A percentile compares a stretch with the other conserved stretches of the same genome.
phyloP scores from a whole-genome alignment of 768 basidiomycete genomes.

The Dacryopinax primogenitus region DNA sequence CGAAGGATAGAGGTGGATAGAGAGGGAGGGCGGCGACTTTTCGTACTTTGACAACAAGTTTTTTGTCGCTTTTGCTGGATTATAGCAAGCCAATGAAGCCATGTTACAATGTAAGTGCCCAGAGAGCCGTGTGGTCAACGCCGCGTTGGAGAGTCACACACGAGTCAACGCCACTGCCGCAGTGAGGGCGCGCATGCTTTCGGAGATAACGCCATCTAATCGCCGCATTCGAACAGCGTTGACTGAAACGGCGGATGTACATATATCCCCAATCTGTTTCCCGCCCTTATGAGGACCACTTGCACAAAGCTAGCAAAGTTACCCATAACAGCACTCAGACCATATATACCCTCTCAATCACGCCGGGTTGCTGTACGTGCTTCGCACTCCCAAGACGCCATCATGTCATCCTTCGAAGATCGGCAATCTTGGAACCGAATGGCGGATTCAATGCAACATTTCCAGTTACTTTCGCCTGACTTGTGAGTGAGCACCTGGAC shows the following conservation, averaged over 20 bases:
- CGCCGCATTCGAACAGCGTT: no score
- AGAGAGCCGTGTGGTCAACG: no score
- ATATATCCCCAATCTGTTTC: no score
- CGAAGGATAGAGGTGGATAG: neutral
- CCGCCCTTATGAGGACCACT: no score
- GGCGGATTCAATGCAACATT: constrained; percentile 11
- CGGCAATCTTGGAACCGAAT: neutral
- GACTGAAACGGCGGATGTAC: no score
- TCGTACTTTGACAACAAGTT: neutral
- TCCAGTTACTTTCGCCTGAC: constrained; percentile 11
- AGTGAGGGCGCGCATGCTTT: no score
- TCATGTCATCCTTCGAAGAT: neutral
- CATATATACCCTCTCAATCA: neutral
- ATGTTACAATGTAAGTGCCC: no score
- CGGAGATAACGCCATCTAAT: no score
- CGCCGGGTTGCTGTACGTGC: neutral
- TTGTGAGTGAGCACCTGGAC: neutral
- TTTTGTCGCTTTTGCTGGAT: neutral
- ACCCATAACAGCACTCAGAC: neutral
- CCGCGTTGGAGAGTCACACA: no score
- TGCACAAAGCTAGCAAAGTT: neutral
- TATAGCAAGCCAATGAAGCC: neutral
- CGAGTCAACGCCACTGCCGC: no score
- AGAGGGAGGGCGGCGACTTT: neutral
- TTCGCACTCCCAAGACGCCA: neutral